Percentiles rank a stretch among this genome's conserved stretches.
These are phyloP conservation scores for Phytophthora lateralis DNA, from an alignment of 352 stramenopile species.

Conservation along the genomic window DNA sequence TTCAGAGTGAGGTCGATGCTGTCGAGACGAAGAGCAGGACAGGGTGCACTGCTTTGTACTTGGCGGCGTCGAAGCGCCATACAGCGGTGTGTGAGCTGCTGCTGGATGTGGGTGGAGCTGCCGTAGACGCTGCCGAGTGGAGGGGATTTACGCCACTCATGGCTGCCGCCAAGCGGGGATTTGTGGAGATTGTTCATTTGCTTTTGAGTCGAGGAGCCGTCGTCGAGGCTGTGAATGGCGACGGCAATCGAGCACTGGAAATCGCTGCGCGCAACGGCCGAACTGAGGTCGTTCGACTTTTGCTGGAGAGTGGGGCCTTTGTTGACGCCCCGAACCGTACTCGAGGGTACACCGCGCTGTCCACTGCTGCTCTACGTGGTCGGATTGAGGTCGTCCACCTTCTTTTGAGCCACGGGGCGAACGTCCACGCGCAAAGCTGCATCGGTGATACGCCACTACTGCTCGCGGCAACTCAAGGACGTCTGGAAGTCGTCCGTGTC, in stretches of 20 bases:
- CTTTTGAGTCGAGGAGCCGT: constrained; percentile 27
- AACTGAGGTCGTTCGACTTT: constrained; percentile 20
- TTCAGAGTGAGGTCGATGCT: constrained; percentile 13
- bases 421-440: constrained; percentile 24
- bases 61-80: constrained; percentile 25
- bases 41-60: constrained; percentile 26
- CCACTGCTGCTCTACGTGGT: constrained; percentile 28
- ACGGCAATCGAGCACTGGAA: constrained; percentile 34
- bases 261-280: constrained; percentile 29
- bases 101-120: constrained; percentile 28
- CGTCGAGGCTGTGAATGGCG: constrained; percentile 26
- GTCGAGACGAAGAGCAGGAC: constrained; percentile 28
- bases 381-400: constrained; percentile 25
- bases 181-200: constrained; percentile 22
- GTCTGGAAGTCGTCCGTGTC: constrained; percentile 27
- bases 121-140: constrained; percentile 22
- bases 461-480: constrained; percentile 29
- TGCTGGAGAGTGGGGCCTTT: constrained; percentile 28
- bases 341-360: constrained; percentile 30
- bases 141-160: constrained; percentile 37
- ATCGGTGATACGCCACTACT: constrained; percentile 31
- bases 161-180: constrained; percentile 30
- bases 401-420: constrained; percentile 26
- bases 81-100: constrained; percentile 30
- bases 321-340: constrained; percentile 35